phyloP scores from a whole-genome alignment of 164 flowering plant species.

The Tetrastigma voinierianum region DNA sequence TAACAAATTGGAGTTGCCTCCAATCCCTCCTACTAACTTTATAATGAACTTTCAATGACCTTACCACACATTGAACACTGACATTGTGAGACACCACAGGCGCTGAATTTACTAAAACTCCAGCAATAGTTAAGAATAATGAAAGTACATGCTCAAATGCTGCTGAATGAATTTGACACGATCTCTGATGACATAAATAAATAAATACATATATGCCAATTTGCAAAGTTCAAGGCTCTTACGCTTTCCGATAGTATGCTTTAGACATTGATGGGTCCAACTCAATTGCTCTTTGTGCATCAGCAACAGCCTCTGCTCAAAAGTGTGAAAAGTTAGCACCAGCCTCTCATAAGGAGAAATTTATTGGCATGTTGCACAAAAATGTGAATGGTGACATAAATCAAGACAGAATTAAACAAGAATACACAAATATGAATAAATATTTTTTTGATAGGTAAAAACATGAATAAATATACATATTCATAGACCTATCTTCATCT shows the following conservation, averaged over 20 bases:
- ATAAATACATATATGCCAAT: background rate
- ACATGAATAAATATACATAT: background rate
- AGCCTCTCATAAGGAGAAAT: no score
- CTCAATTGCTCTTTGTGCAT: slow-evolving; percentile 77
- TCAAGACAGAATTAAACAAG: background rate
- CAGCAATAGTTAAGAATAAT: background rate
- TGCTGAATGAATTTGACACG: background rate
- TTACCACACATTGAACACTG: no score
- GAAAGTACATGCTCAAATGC: background rate
- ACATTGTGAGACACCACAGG: background rate
- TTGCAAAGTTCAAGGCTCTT: slow-evolving; percentile 13
- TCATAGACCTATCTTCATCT: background rate
- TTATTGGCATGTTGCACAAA: no score
- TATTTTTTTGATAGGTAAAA: no score
- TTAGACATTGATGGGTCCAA: slow-evolving; percentile 65
- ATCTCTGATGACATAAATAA: slow-evolving; percentile 1
- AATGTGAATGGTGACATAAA: background rate
- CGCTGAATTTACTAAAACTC: background rate
- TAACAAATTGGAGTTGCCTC: no score
- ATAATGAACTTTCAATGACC: no score
- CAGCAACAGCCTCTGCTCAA: slow-evolving; percentile 77
- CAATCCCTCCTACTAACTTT: no score
- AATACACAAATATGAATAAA: background rate
- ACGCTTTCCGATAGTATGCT: slow-evolving; percentile 89
- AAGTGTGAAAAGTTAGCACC: background rate